Conservation (phyloP, 768 basidiomycete species). For the Podaxis rugospora region DNA sequence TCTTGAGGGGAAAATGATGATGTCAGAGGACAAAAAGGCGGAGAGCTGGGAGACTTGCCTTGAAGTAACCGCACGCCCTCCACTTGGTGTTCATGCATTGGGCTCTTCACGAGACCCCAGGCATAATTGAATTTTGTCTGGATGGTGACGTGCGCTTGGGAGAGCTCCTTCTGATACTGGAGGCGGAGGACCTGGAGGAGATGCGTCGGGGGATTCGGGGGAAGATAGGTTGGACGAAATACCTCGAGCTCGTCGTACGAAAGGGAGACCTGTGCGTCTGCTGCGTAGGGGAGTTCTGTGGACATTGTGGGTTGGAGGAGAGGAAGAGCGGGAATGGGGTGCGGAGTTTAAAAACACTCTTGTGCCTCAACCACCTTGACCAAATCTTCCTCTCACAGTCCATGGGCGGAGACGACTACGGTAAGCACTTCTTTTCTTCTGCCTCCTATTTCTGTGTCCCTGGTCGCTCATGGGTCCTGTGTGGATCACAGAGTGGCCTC, state of each 20-base stretch:
- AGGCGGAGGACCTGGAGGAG: constrained; percentile 64
- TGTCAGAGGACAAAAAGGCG: constrained; percentile 6
- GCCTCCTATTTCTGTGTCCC: constrained; percentile 1
- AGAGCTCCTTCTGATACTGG: constrained; percentile 87
- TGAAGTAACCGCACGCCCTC: constrained; percentile 90
- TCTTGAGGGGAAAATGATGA: constrained; percentile 43
- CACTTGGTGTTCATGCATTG: constrained; percentile 77
- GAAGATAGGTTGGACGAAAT: constrained; percentile 9
- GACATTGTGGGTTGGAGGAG: constrained; percentile 37
- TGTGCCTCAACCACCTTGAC: constrained; percentile 17
- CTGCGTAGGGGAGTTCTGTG: constrained; percentile 92
- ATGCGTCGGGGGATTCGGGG: not conserved
- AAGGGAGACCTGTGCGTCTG: constrained; percentile 87
- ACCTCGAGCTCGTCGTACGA: constrained; percentile 91
- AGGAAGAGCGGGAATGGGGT: constrained; percentile 9
- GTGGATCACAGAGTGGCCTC: constrained; percentile 11
- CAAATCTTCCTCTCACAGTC: constrained; percentile 12
- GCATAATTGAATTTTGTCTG: constrained; percentile 98
- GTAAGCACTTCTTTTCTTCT: constrained; percentile 36
- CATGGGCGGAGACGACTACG: constrained; percentile 49
- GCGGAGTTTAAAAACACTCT: constrained; percentile 35
- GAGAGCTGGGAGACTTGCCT: constrained; percentile 41
- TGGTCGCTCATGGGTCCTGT: constrained; percentile 12
- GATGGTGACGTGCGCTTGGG: constrained; percentile 78
- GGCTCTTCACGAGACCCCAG: constrained; percentile 96